Evolutionary conservation across 495 filamentous ascomycete species (phyloP), one percentile per base, ranked within the genome.

Genomic region (Trichoderma virens): DNA sequence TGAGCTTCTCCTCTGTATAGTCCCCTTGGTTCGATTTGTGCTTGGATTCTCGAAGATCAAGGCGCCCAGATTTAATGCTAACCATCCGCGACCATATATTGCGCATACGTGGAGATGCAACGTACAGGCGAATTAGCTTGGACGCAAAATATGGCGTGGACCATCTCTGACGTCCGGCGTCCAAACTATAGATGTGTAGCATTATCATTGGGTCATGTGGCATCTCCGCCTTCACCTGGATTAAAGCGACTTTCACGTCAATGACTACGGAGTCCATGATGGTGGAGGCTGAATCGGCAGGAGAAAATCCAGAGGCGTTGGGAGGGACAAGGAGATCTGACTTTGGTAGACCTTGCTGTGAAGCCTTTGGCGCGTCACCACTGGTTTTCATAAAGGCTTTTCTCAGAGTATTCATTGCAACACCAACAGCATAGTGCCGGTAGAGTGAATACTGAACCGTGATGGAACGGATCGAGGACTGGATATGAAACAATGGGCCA

Each of bases 371-470:
- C 8, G 66, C 68, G 63, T 73, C 66, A 62, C 70, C 69, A 67
- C 73, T 72, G 0, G 78, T 77, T 39, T 77, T 81, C 68, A 83
- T 78, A 70, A 97, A 90, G 6, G 92, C 90, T 65, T 87, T 86
- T 62, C 82, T 81, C 14, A 98, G 74, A 9, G 95, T 89, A 64
- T 85, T 87, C 25, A 82, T 74, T 31, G 95, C 95, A 59, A 98
- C 83, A 13, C 88, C 89, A 31, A 93, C 79, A n/a, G 92, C 87
- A 70, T 97, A 98, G 70, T 96, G 93, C 5, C 93, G 87, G 72
- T 95, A 97, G 1, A 99, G 81, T 4, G 95, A 98, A 70, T 97
- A 98, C 35, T 96, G 88, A 4, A 96, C 67, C 65, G 88, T 86
- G 2, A 99, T 70, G 8, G 88, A 89, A 70, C 87, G 89, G 32